Conservation (phyloP, 2,329 filamentous ascomycete species). For the Nothomitra cinnamomea region DNA sequence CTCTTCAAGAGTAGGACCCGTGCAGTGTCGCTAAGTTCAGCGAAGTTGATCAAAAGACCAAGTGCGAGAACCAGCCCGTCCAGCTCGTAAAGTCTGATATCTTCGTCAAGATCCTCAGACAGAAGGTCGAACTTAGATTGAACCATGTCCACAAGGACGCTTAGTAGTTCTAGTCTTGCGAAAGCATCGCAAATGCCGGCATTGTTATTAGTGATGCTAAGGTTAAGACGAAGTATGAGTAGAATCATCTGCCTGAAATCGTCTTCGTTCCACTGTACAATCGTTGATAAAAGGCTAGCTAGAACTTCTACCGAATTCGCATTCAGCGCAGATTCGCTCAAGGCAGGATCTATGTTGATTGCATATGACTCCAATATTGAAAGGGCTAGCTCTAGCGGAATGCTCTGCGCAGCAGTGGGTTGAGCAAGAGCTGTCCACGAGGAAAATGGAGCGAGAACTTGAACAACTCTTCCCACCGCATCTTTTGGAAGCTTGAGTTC, state of each 20-base stretch:
- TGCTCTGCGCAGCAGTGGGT: slow-evolving; percentile 8
- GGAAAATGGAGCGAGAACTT: slow-evolving; percentile 26
- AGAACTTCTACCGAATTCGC: slow-evolving; percentile 34
- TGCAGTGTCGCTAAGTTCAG: slow-evolving; percentile 55
- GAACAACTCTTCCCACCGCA: slow-evolving; percentile 33
- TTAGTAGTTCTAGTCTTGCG: slow-evolving; percentile 30
- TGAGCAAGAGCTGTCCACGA: slow-evolving; percentile 25
- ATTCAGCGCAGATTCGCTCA: slow-evolving; percentile 17
- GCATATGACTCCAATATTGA: slow-evolving; percentile 39
- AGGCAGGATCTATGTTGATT: slow-evolving; percentile 24
- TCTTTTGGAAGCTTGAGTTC: slow-evolving; percentile 31
- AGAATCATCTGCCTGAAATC: slow-evolving; percentile 15
- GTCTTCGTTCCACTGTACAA: slow-evolving; percentile 10
- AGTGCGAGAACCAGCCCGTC: slow-evolving; percentile 63
- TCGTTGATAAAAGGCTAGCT: not conserved
- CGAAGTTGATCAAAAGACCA: slow-evolving; percentile 73
- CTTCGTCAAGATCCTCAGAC: slow-evolving; percentile 24
- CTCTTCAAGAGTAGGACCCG: slow-evolving; percentile 30
- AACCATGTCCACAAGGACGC: slow-evolving; percentile 9
- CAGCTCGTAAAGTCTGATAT: slow-evolving; percentile 35
- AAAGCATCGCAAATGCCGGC: slow-evolving; percentile 51
- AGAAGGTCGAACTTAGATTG: slow-evolving; percentile 14
- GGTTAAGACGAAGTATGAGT: slow-evolving; percentile 49
- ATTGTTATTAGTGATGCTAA: slow-evolving; percentile 79
- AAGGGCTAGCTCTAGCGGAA: slow-evolving; percentile 26